Evolutionary conservation across 2,329 filamentous ascomycete species (phyloP).

Genomic region (Dactylellina drechsleri): DNA sequence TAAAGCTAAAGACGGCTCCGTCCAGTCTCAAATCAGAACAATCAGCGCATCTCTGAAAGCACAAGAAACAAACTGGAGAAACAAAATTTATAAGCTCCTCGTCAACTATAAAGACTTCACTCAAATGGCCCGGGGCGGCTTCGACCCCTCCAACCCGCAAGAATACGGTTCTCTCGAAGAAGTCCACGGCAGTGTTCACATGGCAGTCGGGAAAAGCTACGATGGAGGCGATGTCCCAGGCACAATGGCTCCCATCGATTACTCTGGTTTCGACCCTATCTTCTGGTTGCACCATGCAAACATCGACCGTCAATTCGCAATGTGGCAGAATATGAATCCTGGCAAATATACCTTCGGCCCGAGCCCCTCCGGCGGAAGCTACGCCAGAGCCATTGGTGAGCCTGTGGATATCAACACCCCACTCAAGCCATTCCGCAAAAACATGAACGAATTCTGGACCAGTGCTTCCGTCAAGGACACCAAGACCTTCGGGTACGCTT

Average conservation of each 20-base stretch:
- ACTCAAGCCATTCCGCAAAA: conserved; percentile 56
- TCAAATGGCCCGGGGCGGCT: conserved; percentile 19
- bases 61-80: conserved; percentile 55
- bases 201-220: conserved; percentile 15
- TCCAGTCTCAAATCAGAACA: conserved; percentile 1
- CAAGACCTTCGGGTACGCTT: conserved; percentile 76
- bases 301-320: conserved; percentile 75
- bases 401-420: conserved; percentile 55
- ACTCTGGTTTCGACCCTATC: conserved; percentile 72
- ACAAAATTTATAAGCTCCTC: conserved; percentile 74
- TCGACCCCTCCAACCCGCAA: background rate
- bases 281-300: conserved; percentile 77
- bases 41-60: conserved; percentile 23
- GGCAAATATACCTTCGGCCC: conserved; percentile 15
- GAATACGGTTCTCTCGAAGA: conserved; percentile 19
- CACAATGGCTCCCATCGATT: conserved; percentile 71
- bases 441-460: conserved; percentile 49
- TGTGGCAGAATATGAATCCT: conserved; percentile 72
- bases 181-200: conserved; percentile 28
- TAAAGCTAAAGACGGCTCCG: background rate
- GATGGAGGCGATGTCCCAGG: conserved; percentile 61
- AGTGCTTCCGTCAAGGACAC: conserved; percentile 59
- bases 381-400: conserved; percentile 6
- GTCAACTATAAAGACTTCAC: conserved; percentile 75
- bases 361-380: background rate